A percentile compares a stretch with the other conserved stretches of the same genome.
These are phyloP conservation scores for Exophiala xenobiotica DNA, from an alignment of 2,329 filamentous ascomycete genomes.

Conservation along the genomic window DNA sequence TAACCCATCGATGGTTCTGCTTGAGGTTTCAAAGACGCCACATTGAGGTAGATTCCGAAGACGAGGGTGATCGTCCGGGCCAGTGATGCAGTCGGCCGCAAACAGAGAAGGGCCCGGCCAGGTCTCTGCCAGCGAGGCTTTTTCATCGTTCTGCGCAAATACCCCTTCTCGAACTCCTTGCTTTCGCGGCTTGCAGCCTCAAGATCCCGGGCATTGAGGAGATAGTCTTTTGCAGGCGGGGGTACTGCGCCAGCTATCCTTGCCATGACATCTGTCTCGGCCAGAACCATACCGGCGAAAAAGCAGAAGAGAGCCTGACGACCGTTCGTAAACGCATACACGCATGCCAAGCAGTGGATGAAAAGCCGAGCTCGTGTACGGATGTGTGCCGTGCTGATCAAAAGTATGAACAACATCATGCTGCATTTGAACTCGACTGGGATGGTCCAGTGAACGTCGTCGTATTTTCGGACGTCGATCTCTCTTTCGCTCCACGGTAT, in stretches of 20 bases:
- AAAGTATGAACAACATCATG: constrained; percentile 54
- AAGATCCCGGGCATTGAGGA: neutral
- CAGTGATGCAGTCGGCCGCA: neutral
- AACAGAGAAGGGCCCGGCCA: neutral
- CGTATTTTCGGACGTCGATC: constrained; percentile 40
- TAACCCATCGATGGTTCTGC: neutral
- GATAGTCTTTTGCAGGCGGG: neutral
- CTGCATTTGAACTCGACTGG: constrained; percentile 64
- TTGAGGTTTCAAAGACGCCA: neutral
- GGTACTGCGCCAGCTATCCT: constrained; percentile 28
- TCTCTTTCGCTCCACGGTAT: constrained; percentile 1
- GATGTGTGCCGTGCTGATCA: constrained; percentile 55
- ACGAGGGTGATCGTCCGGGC: neutral
- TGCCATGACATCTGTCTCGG: constrained; percentile 47
- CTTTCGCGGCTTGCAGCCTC: neutral
- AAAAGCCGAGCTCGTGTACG: constrained; percentile 54
- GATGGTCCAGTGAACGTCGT: constrained; percentile 63
- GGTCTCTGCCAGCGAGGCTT: neutral
- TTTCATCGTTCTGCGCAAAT: neutral
- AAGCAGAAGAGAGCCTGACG: constrained; percentile 61
- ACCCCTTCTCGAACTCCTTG: neutral
- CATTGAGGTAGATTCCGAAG: neutral
- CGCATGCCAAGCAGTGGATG: constrained; percentile 61
- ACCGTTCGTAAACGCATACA: constrained; percentile 40
- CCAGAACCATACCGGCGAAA: constrained; percentile 8